Evolutionary conservation across 768 basidiomycete species (phyloP).

Genomic region (Lyophyllum decastes): DNA sequence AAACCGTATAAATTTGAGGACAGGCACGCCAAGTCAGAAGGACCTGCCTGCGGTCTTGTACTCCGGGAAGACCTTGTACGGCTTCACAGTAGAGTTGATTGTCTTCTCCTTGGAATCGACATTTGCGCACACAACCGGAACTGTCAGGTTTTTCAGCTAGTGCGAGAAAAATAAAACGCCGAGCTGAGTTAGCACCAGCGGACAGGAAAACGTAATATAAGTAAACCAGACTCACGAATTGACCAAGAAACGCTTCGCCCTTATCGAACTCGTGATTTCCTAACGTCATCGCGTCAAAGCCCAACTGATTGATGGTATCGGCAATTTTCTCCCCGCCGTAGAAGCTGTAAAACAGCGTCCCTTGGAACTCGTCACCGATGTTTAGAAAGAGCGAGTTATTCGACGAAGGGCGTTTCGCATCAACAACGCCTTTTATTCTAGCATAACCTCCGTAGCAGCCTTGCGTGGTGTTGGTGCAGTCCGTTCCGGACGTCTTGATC

Average conservation of each 20-base stretch:
- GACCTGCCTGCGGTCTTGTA: constrained; percentile 5
- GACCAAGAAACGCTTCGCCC: constrained; percentile 3
- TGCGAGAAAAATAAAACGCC: not conserved
- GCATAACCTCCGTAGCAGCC: constrained; percentile 7
- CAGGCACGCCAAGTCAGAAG: no score
- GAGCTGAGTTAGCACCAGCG: not conserved
- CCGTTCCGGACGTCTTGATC: constrained; percentile 1
- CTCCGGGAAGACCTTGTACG: constrained; percentile 7
- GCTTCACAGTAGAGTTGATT: constrained; percentile 8
- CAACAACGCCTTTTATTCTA: constrained; percentile 6
- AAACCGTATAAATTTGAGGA: not conserved
- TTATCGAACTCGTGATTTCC: constrained; percentile 10
- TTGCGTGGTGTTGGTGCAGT: not conserved
- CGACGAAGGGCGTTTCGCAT: constrained; percentile 3
- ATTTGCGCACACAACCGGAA: constrained; percentile 5
- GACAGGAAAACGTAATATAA: no score
- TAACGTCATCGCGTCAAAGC: constrained; percentile 7
- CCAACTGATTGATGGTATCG: constrained; percentile 6
- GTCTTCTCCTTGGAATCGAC: constrained; percentile 5
- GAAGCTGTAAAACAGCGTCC: constrained; percentile 5
- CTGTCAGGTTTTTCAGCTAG: constrained; percentile 4
- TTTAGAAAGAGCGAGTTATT: constrained; percentile 11
- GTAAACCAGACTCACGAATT: not conserved
- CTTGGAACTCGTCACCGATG: constrained; percentile 8
- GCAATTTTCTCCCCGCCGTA: constrained; percentile 9